Evolutionary conservation across 805 yeast species (phyloP), one percentile per base, ranked within the genome.

Genomic region (Dipodascopsis uninucleata): DNA sequence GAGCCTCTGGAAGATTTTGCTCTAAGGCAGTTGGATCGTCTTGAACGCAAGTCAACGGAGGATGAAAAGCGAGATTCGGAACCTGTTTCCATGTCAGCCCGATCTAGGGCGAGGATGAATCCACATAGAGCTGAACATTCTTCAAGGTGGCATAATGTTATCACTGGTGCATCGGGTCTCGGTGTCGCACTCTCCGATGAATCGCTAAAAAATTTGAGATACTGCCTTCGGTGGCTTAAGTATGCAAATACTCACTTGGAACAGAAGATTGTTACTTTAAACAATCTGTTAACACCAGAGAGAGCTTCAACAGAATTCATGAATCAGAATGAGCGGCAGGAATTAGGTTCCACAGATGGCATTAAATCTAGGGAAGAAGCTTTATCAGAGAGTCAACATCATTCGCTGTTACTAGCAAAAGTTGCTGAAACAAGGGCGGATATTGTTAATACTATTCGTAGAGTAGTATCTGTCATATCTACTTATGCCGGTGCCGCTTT

Each of bases 391-490:
- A 46, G 55, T 47, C 36, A 20, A 8, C 49, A 31, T 16, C 35
- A 26, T 10, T 38, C 47, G 21, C 28, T 20, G 38, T 51, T 42
- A 50, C 58, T 29, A 38, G 55, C 40, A 33, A 49, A 31, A 21
- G 49, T 64, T 17, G 56, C 58, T 7, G 64, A 62, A 35, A 74
- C 89, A 28, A 83, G 85, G 52, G 76, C 80, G 54, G 98, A 90
- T 55, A 86, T 90, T 28, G 81, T 89, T 6, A 76, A 84, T 0
- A 93, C 97, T 0, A 89, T 93, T 21, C 85, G 86, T 62, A 90
- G 87, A 61, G 87, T 88, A 36, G 88, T 89, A 28, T 78, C 80
- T 31, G 78, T 90, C 29, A 84, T 93, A 8, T 85, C 97, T 3
- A 85, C 84, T 52, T 85, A 86, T 56, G 85, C 88, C 1, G 87